Base-by-base conservation (phyloP, 1,284 basidiomycete species). In the Pascua sp. region DNA sequence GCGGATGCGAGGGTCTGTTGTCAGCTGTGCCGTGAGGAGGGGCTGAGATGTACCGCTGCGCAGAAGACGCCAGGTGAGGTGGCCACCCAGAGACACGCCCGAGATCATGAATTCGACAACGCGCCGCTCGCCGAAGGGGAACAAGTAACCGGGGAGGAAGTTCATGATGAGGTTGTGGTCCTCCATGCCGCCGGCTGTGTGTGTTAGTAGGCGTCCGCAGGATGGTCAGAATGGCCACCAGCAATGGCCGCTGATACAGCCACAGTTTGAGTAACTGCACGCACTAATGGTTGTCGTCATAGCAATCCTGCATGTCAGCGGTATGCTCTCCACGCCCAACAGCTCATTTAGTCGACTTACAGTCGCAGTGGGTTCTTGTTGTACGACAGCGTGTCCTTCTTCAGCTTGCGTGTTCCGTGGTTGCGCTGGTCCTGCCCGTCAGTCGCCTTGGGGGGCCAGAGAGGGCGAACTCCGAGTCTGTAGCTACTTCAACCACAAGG, bases 121-220 rank as follows among this genome's bases (percentile, higher is more conserved):
- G 5, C 67, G 72, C 12, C 84, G 80, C 62, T 91, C 86, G 12
- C 80, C 85, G n/a, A 79, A 67, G 0, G 90, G 90, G 70, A 88
- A 95, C 16, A 95, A 74, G 71, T 87, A 89, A 1, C 85, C 71
- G 0, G 87, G 84, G 5, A 95, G 79, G 67, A 90, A 87, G 72
- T 93, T 89, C 62, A 93, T 87, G 56, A 95, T 71, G 75, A 87
- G 86, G 0, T 86, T 86, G 10, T 91, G 83, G 67, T 95, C 92
- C 47, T 55, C 42, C 15, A 54, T 44, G 36, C 57, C 60, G 41
- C 60, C 60, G 9, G 13, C 48, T 49, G 48, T 12, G 11, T 32
- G 7, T 32, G 41, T 49, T 41, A 44, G 53, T 16, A 13, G 39
- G 18, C 17, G 37, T 8, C 10, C n/a, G 9, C 5, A 10, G 13